Base-by-base conservation (phyloP, 352 stramenopile species). In the Phytophthora multivora region DNA sequence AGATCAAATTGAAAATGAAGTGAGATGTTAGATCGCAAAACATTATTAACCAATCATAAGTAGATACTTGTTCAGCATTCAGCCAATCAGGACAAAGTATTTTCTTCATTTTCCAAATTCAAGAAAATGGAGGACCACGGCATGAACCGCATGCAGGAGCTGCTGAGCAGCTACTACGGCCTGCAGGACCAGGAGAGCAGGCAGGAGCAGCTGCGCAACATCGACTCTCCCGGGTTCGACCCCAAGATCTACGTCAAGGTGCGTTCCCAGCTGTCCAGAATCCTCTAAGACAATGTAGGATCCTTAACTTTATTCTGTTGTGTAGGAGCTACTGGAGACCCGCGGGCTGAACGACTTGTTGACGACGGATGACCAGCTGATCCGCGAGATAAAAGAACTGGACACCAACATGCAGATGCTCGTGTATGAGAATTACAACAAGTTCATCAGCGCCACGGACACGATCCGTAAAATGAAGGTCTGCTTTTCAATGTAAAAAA, bases 391-490 rank as follows among this genome's bases (percentile, higher is more conserved):
- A 51, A 97, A 98, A 63, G 93, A 95, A 31, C 83, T 99, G 15
- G 97, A 99, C 75, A 98, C 91, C 18, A 98, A 97, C 50, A 99
- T 99, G 97, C 98, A 99, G 80, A 99, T 98, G 75, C 83, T 99
- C 39, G 98, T 99, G 18, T 99, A 99, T 72, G 98, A 99, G 66
- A 99, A 99, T 77, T 99, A 99, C 86, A 98, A 97, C 78, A 99
- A 99, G 74, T 99, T 99, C 70, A 99, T 99, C 66, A 97, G 93
- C 66, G 97, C 97, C 30, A 99, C 98, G 1, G 97, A 99, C 77
- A 99, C 97, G 49, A 99, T 99, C 74, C 90, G 96, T 46, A 97
- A 97, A 65, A 97, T 98, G 90, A 96, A 96, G 67, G 81, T 90
- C 11, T 33, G 28, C 28, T 12, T 8, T 4, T 33, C 3, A 33